Evolutionary conservation across 805 yeast genomes (phyloP).

Genomic region (Maudiozyma saulgeensis): DNA sequence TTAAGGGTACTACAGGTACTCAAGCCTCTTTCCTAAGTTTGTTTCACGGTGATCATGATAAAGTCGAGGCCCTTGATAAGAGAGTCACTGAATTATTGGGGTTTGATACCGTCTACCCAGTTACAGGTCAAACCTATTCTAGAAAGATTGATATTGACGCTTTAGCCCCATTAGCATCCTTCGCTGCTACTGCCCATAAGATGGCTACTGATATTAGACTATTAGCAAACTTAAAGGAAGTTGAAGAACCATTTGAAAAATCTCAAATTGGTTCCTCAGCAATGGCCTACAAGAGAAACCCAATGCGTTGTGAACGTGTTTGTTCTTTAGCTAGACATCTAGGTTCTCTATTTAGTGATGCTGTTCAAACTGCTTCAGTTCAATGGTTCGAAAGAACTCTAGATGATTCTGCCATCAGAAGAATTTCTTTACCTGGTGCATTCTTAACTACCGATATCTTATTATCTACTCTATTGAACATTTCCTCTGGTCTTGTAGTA

Average conservation of each 20-base stretch:
- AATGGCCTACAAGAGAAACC: slow-evolving; percentile 99
- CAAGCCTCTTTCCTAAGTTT: slow-evolving; percentile 93
- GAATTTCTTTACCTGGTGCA: slow-evolving; percentile 93
- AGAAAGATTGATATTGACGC: slow-evolving; percentile 96
- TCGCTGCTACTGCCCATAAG: slow-evolving; percentile 95
- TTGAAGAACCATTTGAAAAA: slow-evolving; percentile 97
- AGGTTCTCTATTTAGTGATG: slow-evolving; percentile 85
- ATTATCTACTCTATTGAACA: slow-evolving; percentile 79
- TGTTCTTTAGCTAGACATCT: slow-evolving; percentile 96
- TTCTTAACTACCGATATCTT: slow-evolving; percentile 93
- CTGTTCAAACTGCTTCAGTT: slow-evolving; percentile 92
- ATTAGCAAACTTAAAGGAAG: slow-evolving; percentile 91
- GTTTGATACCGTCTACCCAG: slow-evolving; percentile 90
- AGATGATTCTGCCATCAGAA: slow-evolving; percentile 95
- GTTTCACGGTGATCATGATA: slow-evolving; percentile 94
- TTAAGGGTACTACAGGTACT: slow-evolving; percentile 98
- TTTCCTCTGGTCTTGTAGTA: slow-evolving; percentile 90
- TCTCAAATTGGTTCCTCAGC: slow-evolving; percentile 98
- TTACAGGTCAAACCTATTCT: slow-evolving; percentile 98
- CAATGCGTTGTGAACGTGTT: slow-evolving; percentile 98
- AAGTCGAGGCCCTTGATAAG: slow-evolving; percentile 86
- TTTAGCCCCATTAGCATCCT: slow-evolving; percentile 81
- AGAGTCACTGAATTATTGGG: slow-evolving; percentile 90
- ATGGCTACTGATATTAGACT: slow-evolving; percentile 95
- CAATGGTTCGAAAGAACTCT: slow-evolving; percentile 99